Percentiles rank a stretch among this genome's conserved stretches.
Conservation (phyloP, 768 basidiomycete species). For the Podaxis sp. region DNA sequence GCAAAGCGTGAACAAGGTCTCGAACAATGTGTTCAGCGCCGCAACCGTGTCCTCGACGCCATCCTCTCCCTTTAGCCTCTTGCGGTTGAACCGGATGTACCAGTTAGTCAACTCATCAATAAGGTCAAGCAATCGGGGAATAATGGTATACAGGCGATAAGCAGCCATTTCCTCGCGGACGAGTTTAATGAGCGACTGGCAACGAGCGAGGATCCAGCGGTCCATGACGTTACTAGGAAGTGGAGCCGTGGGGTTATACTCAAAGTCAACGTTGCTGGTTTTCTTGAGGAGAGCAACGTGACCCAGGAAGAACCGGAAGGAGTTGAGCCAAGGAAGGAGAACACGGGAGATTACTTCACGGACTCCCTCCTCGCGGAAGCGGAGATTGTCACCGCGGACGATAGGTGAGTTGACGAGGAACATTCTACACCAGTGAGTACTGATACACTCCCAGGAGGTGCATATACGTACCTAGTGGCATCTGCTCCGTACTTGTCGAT, state of each 20-base stretch:
- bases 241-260: conserved; percentile 84
- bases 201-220: conserved; percentile 96
- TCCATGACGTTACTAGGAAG: conserved; percentile 96
- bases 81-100: conserved; percentile 99
- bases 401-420: conserved; percentile 99
- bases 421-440: conserved; percentile 54
- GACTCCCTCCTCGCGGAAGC: conserved; percentile 98
- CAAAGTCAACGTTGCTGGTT: conserved; percentile 71
- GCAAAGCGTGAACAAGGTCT: conserved; percentile 91
- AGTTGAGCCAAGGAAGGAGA: conserved; percentile 96
- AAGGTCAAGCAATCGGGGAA: conserved; percentile 89
- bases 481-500: conserved; percentile 94
- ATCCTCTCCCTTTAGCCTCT: conserved; percentile 92
- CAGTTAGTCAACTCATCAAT: conserved; percentile 98
- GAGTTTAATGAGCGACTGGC: conserved; percentile 91
- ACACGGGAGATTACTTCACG: conserved; percentile 96
- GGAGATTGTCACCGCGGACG: conserved; percentile 94
- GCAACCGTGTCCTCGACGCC: conserved; percentile 83
- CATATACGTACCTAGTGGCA: conserved; percentile 68
- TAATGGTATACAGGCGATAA: conserved; percentile 96
- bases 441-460: neutral
- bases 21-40: conserved; percentile 95
- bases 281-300: conserved; percentile 88
- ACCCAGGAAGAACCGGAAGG: conserved; percentile 99
- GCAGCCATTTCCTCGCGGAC: conserved; percentile 96